Evolutionary conservation across 1,139 yeast genomes (phyloP).

Genomic region (Pichia sp.): DNA sequence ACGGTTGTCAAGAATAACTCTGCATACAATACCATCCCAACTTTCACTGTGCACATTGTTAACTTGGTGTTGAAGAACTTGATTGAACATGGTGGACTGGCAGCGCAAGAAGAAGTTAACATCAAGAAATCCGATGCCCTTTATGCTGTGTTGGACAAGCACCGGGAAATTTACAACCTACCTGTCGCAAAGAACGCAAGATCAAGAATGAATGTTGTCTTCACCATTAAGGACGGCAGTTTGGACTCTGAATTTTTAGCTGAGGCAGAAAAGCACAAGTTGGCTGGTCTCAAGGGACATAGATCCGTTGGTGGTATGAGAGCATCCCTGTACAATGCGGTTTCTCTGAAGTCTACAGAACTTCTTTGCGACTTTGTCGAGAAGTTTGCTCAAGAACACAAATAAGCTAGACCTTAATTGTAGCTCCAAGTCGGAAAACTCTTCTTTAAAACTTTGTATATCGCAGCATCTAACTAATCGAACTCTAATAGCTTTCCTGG

Average conservation of each 20-base stretch:
- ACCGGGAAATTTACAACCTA: slow-evolving; percentile 55
- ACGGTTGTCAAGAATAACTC: slow-evolving; percentile 83
- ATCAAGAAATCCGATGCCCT: slow-evolving; percentile 26
- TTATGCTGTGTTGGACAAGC: slow-evolving; percentile 58
- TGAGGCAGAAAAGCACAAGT: slow-evolving; percentile 40
- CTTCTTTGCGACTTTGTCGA: slow-evolving; percentile 51
- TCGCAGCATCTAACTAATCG: background rate
- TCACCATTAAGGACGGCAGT: slow-evolving; percentile 58
- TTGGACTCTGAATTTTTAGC: slow-evolving; percentile 62
- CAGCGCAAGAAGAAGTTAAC: slow-evolving; percentile 50
- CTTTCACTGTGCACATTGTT: slow-evolving; percentile 81
- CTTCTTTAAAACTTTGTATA: too few species aligned
- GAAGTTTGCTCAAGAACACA: slow-evolving; percentile 49
- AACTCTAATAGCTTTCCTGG: slow-evolving; percentile 11
- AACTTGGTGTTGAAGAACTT: slow-evolving; percentile 67
- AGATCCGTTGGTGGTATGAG: slow-evolving; percentile 97
- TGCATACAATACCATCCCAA: slow-evolving; percentile 92
- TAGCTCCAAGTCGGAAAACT: too few species aligned
- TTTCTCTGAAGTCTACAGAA: slow-evolving; percentile 56
- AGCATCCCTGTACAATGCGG: slow-evolving; percentile 88
- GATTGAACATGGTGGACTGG: slow-evolving; percentile 53
- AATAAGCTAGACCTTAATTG: too few species aligned
- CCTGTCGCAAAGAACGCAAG: slow-evolving; percentile 62
- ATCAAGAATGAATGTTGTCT: slow-evolving; percentile 90
- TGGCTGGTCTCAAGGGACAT: slow-evolving; percentile 88